A percentile compares a stretch with the other conserved stretches of the same genome.
phyloP scores from a whole-genome alignment of 1,284 basidiomycete species.

The Flammula alnicola region DNA sequence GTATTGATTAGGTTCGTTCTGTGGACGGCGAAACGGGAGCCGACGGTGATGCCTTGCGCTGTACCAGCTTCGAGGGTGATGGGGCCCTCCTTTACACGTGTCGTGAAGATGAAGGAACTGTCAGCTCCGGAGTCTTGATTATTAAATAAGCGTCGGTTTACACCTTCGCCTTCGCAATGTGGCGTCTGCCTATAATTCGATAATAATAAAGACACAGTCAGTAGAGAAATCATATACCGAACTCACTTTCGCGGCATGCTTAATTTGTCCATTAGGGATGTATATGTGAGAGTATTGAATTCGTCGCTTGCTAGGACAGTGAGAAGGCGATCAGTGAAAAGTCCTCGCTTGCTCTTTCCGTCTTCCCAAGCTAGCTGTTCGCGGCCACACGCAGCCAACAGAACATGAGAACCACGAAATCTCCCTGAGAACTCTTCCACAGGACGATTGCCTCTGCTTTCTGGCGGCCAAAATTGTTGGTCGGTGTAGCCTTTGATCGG shows the following conservation, averaged over 20 bases:
- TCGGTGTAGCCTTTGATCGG: constrained; percentile 27
- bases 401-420: constrained; percentile 36
- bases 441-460: constrained; percentile 11
- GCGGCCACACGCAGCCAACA: constrained; percentile 40
- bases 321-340: constrained; percentile 37
- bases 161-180: constrained; percentile 36
- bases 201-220: background rate
- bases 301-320: constrained; percentile 25
- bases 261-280: constrained; percentile 35
- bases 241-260: constrained; percentile 34
- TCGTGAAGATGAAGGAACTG: constrained; percentile 28
- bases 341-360: constrained; percentile 25
- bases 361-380: constrained; percentile 35
- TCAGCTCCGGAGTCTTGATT: constrained; percentile 27
- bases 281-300: constrained; percentile 34
- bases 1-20: constrained; percentile 27
- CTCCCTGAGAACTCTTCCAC: constrained; percentile 28
- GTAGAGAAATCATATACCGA: background rate
- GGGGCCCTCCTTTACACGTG: constrained; percentile 12
- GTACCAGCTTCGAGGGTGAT: constrained; percentile 30
- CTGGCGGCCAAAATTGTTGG: constrained; percentile 21
- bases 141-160: constrained; percentile 35
- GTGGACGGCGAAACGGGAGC: constrained; percentile 28
- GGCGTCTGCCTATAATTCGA: constrained; percentile 32
- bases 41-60: constrained; percentile 32